Conservation (phyloP, 2,329 filamentous ascomycete genomes). For the Drechslera avenae region DNA sequence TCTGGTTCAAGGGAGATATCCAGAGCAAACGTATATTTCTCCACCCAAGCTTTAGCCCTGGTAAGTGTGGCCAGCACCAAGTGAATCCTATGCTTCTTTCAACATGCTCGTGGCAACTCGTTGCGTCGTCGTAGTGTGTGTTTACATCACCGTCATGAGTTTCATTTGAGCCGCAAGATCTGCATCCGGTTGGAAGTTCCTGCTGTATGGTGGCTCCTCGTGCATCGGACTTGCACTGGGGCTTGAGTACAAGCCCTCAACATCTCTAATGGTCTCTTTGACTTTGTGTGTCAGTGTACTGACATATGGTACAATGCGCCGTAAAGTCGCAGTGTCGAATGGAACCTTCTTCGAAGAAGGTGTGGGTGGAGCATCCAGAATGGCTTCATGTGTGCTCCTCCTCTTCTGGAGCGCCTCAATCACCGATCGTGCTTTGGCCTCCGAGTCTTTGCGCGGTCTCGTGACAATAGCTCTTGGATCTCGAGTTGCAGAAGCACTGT, state of each 20-base stretch:
- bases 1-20: conserved; percentile 39
- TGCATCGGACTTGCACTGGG: conserved; percentile 47
- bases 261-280: conserved; percentile 54
- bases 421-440: conserved; percentile 65
- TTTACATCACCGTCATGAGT: conserved; percentile 50
- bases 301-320: conserved; percentile 64
- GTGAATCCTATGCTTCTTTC: conserved; percentile 2
- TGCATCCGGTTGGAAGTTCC: conserved; percentile 40
- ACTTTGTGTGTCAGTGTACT: conserved; percentile 55
- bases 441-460: conserved; percentile 60
- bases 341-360: conserved; percentile 61
- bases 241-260: conserved; percentile 55
- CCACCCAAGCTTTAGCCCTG: conserved; percentile 26
- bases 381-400: conserved; percentile 43
- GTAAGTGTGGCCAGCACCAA: conserved; percentile 23
- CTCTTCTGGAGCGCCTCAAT: conserved; percentile 64
- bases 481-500: conserved; percentile 32
- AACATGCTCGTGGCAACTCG: conserved; percentile 12
- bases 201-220: conserved; percentile 45
- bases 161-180: conserved; percentile 47
- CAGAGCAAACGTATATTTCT: conserved; percentile 34
- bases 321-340: conserved; percentile 68
- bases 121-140: conserved; percentile 26
- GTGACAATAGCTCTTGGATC: conserved; percentile 37
- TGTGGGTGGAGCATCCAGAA: conserved; percentile 30